Conservation (phyloP, 768 basidiomycete species). For the Tulasnella sp. region DNA sequence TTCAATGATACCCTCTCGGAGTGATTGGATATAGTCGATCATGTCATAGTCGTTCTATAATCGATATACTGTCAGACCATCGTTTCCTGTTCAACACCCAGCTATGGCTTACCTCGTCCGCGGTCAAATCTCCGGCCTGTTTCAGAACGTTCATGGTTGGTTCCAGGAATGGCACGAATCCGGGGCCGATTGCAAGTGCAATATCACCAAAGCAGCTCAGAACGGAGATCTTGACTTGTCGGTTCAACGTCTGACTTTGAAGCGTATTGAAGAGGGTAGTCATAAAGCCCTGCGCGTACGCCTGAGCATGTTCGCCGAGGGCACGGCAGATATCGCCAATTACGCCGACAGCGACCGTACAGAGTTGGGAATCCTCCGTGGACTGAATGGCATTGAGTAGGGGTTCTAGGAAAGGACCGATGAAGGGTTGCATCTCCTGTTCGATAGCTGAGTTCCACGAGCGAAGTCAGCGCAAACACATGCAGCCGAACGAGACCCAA, state of each 20-base stretch:
- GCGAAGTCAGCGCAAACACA: neutral
- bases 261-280: conserved; percentile 84
- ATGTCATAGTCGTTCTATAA: conserved; percentile 74
- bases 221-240: conserved; percentile 96
- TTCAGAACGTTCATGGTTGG: conserved; percentile 85
- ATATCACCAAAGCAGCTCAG: conserved; percentile 94
- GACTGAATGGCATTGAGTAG: conserved; percentile 83
- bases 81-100: neutral
- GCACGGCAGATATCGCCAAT: conserved; percentile 96
- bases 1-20: conserved; percentile 93
- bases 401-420: conserved; percentile 75
- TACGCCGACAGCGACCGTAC: conserved; percentile 90
- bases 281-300: conserved; percentile 87
- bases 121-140: conserved; percentile 82
- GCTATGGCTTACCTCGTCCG: conserved; percentile 62
- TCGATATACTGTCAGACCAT: neutral
- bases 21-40: conserved; percentile 80
- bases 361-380: conserved; percentile 91
- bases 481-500: neutral
- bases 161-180: conserved; percentile 82
- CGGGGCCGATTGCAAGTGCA: conserved; percentile 78
- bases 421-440: conserved; percentile 69
- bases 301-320: conserved; percentile 71
- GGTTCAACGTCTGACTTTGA: conserved; percentile 79
- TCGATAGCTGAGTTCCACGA: conserved; percentile 52